These are phyloP conservation scores for Wickerhamomyces queroliae DNA, from an alignment of 805 yeast genomes.

Conservation along the genomic window DNA sequence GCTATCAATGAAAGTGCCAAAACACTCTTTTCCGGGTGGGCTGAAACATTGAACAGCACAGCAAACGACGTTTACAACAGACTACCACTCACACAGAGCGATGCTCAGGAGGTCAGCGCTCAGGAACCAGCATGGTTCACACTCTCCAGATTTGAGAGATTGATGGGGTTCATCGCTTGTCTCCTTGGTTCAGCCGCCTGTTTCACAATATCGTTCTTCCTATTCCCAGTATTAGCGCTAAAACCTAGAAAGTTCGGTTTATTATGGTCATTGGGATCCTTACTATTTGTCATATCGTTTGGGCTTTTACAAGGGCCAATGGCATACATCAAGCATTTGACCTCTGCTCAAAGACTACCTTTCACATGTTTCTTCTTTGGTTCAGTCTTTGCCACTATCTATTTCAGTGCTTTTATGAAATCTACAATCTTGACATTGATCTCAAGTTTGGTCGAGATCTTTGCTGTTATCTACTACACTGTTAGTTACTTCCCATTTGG, in stretches of 20 bases:
- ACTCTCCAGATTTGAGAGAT: conserved; percentile 71
- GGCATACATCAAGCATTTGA: conserved; percentile 67
- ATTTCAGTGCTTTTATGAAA: conserved; percentile 62
- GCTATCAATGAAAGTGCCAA: conserved; percentile 28
- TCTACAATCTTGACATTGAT: conserved; percentile 72
- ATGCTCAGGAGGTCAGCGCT: conserved; percentile 30
- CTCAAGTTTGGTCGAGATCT: conserved; percentile 68
- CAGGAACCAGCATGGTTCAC: conserved; percentile 77
- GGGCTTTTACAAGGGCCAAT: conserved; percentile 91
- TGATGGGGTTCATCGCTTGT: conserved; percentile 72
- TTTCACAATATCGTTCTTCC: conserved; percentile 72
- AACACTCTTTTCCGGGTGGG: conserved; percentile 31
- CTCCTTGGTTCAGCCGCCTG: conserved; percentile 74
- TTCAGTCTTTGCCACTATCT: conserved; percentile 73
- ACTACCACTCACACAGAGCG: conserved; percentile 58
- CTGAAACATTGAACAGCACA: conserved; percentile 30
- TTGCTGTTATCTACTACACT: conserved; percentile 87
- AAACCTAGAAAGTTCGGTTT: conserved; percentile 90
- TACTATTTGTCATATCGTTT: conserved; percentile 81
- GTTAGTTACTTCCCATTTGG: conserved; percentile 96
- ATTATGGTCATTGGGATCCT: conserved; percentile 87
- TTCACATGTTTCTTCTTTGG: conserved; percentile 78
- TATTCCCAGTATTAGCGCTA: conserved; percentile 84
- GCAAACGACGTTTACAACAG: conserved; percentile 57
- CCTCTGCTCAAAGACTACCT: conserved; percentile 70